Evolutionary conservation across 352 stramenopile genomes (phyloP), one percentile per base, ranked within the genome.

Genomic region (Stephanocyclus meneghinianus): DNA sequence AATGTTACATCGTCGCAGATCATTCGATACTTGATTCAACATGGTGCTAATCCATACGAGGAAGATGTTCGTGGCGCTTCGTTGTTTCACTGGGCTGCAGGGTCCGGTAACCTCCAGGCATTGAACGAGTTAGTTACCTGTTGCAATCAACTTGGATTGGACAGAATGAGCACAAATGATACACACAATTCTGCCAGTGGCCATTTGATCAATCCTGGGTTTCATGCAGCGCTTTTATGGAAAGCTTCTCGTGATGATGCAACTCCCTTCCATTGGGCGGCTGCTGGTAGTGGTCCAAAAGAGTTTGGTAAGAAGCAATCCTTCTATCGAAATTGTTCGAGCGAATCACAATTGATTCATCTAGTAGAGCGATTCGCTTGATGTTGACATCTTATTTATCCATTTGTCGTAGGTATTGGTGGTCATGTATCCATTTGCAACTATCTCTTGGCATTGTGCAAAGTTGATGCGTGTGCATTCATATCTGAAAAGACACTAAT

Each of bases 251-350:
- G 87, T 15, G 87, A 92, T 76, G 78, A 87, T 72, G 87, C 87
- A 13, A 89, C 76, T 44, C 83, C 85, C 2, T 61, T 92, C 5
- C 87, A 92, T 78, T 92, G 87, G 87, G 87, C 85, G 42, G 84
- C 77, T 11, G 83, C 83, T 35, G 87, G 87, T 44, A 79, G 75
- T 16, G 90, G 80, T 64, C 72, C 77, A 10, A 84, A 84, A 62
- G 83, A 90, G 70, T 92, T 92, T 80, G 87, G 70, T 62, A 42
- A 62, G 26, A 40, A 62, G 44, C 10, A 51, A 48, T 35, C 5
- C 8, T 47, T 21, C 16, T 35, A 18, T 57, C 21, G 7, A n/a
- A 18, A 13, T 50, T 40, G 35, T 8, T 40, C 7, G 2, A 40
- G 35, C 35, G 7, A 40, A 40, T 40, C 35, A 4, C 2, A 40